phyloP scores from a whole-genome alignment of 768 basidiomycete species.

The Lactarius akahatsu region DNA sequence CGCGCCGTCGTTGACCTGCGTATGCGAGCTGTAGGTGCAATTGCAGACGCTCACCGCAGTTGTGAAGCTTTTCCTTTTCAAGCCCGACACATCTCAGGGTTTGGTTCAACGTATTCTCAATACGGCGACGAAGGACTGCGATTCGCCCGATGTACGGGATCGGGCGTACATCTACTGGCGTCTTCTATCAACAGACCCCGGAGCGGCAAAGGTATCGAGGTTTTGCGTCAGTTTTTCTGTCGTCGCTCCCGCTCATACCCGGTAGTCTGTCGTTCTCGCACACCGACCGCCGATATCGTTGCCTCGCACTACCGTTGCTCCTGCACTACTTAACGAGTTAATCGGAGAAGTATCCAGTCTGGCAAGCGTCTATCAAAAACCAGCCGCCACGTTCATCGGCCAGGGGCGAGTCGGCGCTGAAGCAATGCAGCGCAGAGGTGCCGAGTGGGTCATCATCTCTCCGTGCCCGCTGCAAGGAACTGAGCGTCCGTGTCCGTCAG shows the following conservation, averaged over 20 bases:
- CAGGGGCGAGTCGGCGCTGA: slow-evolving; percentile 86
- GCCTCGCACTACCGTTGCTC: slow-evolving; percentile 85
- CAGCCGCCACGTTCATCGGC: slow-evolving; percentile 92
- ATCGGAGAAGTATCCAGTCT: slow-evolving; percentile 85
- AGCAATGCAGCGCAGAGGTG: slow-evolving; percentile 61
- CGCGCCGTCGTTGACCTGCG: neutral
- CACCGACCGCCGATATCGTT: slow-evolving; percentile 92
- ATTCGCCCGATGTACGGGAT: slow-evolving; percentile 95
- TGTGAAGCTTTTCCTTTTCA: slow-evolving; percentile 94
- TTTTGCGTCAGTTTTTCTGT: neutral
- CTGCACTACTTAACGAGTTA: slow-evolving; percentile 87
- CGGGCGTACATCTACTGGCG: slow-evolving; percentile 99
- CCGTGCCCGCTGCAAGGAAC: neutral
- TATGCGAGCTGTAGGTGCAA: slow-evolving; percentile 43
- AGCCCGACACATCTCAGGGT: slow-evolving; percentile 89
- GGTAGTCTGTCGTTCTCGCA: slow-evolving; percentile 83
- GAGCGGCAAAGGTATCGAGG: slow-evolving; percentile 79
- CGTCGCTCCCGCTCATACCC: slow-evolving; percentile 1
- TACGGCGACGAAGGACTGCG: slow-evolving; percentile 95
- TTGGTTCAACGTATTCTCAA: slow-evolving; percentile 90
- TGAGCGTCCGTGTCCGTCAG: slow-evolving; percentile 34
- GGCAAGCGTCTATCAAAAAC: slow-evolving; percentile 97
- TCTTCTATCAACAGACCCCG: slow-evolving; percentile 89
- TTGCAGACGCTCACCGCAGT: slow-evolving; percentile 88
- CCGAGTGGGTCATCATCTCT: slow-evolving; percentile 48